These are phyloP conservation scores for Dendrobium officinale DNA, from an alignment of 106 monocot genomes.

Conservation along the genomic window DNA sequence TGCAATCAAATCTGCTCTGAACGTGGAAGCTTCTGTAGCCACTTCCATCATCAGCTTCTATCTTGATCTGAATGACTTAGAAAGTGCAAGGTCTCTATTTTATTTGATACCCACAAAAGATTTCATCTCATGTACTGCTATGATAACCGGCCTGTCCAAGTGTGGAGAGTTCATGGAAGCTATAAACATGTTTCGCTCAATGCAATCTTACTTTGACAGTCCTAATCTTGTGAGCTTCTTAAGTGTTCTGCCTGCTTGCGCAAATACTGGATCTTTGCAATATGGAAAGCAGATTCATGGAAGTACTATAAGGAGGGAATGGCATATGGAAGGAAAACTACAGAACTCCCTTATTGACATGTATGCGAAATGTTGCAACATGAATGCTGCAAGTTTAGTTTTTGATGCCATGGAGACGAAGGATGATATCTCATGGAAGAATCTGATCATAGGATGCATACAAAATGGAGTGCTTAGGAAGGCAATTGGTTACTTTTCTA, in stretches of 20 bases:
- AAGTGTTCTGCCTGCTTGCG: slow-evolving; percentile 42
- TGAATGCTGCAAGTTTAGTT: slow-evolving; percentile 27
- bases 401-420: slow-evolving; percentile 35
- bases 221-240: slow-evolving; percentile 44
- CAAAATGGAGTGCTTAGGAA: background rate
- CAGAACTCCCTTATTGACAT: slow-evolving; percentile 46
- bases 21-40: slow-evolving; percentile 11
- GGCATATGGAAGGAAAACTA: slow-evolving; percentile 16
- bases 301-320: slow-evolving; percentile 11
- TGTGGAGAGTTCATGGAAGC: slow-evolving; percentile 19
- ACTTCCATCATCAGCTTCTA: slow-evolving; percentile 39
- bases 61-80: slow-evolving; percentile 20
- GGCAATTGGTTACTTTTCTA: slow-evolving; percentile 22
- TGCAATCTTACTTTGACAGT: slow-evolving; percentile 11
- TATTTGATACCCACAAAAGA: slow-evolving; percentile 20
- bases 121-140: slow-evolving; percentile 36
- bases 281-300: slow-evolving; percentile 38
- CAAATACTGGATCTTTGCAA: slow-evolving; percentile 40
- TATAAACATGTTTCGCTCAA: slow-evolving; percentile 24
- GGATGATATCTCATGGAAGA: slow-evolving; percentile 58
- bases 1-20: slow-evolving; percentile 29
- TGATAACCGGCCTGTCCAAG: slow-evolving; percentile 35
- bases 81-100: slow-evolving; percentile 16
- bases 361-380: slow-evolving; percentile 57
- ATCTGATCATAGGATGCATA: slow-evolving; percentile 34